phyloP scores from a whole-genome alignment of 805 yeast species.

The Candida insectalens region DNA sequence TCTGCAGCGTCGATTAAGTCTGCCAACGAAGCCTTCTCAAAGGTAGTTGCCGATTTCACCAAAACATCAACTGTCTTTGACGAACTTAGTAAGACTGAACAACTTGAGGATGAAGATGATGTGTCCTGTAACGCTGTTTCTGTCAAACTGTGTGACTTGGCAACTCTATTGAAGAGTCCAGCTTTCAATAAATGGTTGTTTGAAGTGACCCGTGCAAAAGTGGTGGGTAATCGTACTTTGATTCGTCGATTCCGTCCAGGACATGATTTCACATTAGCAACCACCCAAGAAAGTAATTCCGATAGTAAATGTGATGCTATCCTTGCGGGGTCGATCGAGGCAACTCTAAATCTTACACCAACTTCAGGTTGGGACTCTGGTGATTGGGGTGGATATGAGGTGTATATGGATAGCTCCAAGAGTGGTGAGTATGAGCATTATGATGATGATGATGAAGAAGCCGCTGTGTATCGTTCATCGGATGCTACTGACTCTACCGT shows the following conservation, averaged over 20 bases:
- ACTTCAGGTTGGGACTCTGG: slow-evolving; percentile 77
- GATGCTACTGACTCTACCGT: slow-evolving; percentile 69
- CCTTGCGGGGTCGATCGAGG: slow-evolving; percentile 56
- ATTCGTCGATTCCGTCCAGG: slow-evolving; percentile 93
- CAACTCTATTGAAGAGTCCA: slow-evolving; percentile 46
- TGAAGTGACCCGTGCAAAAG: slow-evolving; percentile 49
- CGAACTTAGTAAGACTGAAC: slow-evolving; percentile 5
- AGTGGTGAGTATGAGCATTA: slow-evolving; percentile 40
- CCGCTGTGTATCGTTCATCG: slow-evolving; percentile 68
- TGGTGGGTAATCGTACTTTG: slow-evolving; percentile 56
- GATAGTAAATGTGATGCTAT: slow-evolving; percentile 11
- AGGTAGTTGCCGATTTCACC: slow-evolving; percentile 48
- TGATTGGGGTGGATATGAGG: slow-evolving; percentile 91
- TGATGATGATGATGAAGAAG: slow-evolving; percentile 52
- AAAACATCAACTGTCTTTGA: slow-evolving; percentile 10
- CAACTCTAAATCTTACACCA: slow-evolving; percentile 76
- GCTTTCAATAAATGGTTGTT: slow-evolving; percentile 65
- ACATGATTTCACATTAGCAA: slow-evolving; percentile 84
- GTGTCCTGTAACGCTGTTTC: slow-evolving; percentile 13
- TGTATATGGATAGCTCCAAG: too few species aligned
- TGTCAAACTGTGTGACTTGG: slow-evolving; percentile 39
- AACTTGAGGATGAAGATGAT: slow-evolving; percentile 11
- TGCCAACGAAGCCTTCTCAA: slow-evolving; percentile 23
- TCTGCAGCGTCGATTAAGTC: slow-evolving; percentile 24
- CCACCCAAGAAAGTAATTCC: slow-evolving; percentile 29